Conservation (phyloP, 768 basidiomycete species). For the Rhizopogon roseolus region DNA sequence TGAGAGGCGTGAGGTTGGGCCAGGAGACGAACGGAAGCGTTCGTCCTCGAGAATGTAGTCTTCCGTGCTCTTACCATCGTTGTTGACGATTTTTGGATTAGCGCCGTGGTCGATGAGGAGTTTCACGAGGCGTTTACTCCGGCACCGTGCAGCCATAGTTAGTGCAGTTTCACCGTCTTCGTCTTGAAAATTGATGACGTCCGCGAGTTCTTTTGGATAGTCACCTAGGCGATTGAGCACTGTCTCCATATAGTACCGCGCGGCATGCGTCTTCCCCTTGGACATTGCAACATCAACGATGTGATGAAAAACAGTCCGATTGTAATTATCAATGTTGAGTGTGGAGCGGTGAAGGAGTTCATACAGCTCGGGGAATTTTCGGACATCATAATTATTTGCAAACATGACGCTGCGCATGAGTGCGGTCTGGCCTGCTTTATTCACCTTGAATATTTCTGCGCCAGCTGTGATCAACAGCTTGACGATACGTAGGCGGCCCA, state of each 20-base stretch:
- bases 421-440: constrained; percentile 94
- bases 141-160: constrained; percentile 92
- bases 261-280: constrained; percentile 96
- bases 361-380: constrained; percentile 97
- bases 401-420: constrained; percentile 99
- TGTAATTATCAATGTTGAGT: constrained; percentile 96
- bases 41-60: constrained; percentile 99
- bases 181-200: constrained; percentile 98
- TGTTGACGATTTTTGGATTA: constrained; percentile 90
- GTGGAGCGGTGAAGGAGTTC: constrained; percentile 97
- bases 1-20: constrained; percentile 60
- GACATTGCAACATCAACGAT: constrained; percentile 96
- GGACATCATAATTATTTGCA: constrained; percentile 98
- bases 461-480: constrained; percentile 91
- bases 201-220: constrained; percentile 93
- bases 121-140: constrained; percentile 94
- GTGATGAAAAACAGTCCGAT: constrained; percentile 97
- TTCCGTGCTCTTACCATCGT: constrained; percentile 94
- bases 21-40: constrained; percentile 89
- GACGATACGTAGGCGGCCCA: constrained; percentile 96
- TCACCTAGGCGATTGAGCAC: constrained; percentile 82
- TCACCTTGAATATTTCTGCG: constrained; percentile 95
- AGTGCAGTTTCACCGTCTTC: constrained; percentile 98
- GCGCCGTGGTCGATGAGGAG: constrained; percentile 94
- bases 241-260: constrained; percentile 98